Evolutionary conservation across 305 asterid genomes (phyloP).

Genomic region (Fraxinus platypoda): DNA sequence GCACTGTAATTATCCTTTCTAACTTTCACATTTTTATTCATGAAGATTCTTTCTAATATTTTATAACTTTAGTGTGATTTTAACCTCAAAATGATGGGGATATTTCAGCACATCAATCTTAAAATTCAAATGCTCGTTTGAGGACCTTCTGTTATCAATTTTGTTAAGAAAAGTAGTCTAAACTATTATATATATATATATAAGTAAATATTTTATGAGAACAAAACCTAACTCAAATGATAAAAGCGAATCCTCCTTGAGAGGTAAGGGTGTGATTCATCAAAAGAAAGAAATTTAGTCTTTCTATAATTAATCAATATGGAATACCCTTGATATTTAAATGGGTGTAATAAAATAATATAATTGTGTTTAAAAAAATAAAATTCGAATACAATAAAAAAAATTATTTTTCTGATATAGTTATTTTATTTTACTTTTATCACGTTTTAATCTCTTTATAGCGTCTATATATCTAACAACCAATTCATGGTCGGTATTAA

Average conservation of each 20-base stretch:
- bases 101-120: too few relatives aligned
- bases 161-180: not conserved
- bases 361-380: too few relatives aligned
- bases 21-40: not conserved
- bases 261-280: not conserved
- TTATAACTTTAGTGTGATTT: not conserved
- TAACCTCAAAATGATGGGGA: not conserved
- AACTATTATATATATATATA: too few relatives aligned
- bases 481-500: not conserved
- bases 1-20: too few relatives aligned
- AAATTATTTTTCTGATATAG: not conserved
- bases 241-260: not conserved
- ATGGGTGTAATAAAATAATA: not conserved
- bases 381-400: too few relatives aligned
- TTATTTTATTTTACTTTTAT: too few relatives aligned
- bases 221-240: not conserved
- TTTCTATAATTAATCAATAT: not conserved
- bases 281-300: not conserved
- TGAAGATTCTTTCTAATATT: not conserved
- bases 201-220: not conserved
- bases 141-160: not conserved
- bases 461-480: too few relatives aligned
- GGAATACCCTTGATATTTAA: not conserved
- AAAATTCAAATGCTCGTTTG: not conserved
- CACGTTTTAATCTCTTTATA: not conserved